Conservation (phyloP, 1,139 yeast species). For the Scheffersomyces titani region DNA sequence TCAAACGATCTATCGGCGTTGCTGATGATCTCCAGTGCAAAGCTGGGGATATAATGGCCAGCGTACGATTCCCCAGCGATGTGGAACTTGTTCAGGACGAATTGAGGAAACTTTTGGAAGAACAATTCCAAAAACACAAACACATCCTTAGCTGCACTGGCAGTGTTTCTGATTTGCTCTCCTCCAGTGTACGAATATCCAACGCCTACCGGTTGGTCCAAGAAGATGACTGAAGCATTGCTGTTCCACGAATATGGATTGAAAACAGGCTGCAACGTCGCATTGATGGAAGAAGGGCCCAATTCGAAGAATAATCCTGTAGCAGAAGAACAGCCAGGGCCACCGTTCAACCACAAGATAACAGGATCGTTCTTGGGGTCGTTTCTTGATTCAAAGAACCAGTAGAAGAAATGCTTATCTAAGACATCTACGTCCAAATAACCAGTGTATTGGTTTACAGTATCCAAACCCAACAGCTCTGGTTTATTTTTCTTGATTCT, state of each 20-base stretch:
- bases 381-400: slow-evolving; percentile 72
- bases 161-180: slow-evolving; percentile 58
- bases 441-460: slow-evolving; percentile 64
- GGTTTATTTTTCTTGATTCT: slow-evolving; percentile 46
- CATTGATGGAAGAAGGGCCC: slow-evolving; percentile 61
- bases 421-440: slow-evolving; percentile 56
- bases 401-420: slow-evolving; percentile 78
- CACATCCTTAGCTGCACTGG: slow-evolving; percentile 79
- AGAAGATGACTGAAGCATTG: slow-evolving; percentile 67
- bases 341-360: slow-evolving; percentile 72
- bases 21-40: slow-evolving; percentile 70
- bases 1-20: slow-evolving; percentile 69
- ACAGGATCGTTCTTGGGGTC: slow-evolving; percentile 54
- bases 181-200: slow-evolving; percentile 74
- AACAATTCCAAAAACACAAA: slow-evolving; percentile 74
- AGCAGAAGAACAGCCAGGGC: slow-evolving; percentile 73
- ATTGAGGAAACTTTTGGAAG: slow-evolving; percentile 72
- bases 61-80: slow-evolving; percentile 89
- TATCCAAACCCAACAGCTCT: slow-evolving; percentile 49
- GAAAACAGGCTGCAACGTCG: slow-evolving; percentile 49
- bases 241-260: slow-evolving; percentile 72
- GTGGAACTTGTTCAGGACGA: slow-evolving; percentile 62
- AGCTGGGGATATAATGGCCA: slow-evolving; percentile 82
- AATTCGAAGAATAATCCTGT: slow-evolving; percentile 69
- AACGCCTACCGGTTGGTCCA: slow-evolving; percentile 75